Conservation (phyloP, 2,329 filamentous ascomycete species). For the Nothomitra cinnamomea region DNA sequence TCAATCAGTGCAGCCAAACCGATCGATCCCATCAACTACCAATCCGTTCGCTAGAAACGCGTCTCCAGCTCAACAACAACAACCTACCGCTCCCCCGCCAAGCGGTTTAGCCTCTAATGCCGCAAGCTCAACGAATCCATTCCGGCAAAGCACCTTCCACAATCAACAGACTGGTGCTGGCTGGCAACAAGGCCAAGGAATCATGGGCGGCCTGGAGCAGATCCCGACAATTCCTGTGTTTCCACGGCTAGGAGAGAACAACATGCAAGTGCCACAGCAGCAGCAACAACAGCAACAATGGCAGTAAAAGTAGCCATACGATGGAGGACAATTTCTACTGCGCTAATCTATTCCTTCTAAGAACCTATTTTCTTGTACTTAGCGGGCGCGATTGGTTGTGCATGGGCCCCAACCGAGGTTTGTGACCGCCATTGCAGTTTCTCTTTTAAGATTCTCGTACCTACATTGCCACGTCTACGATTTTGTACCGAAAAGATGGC, state of each 20-base stretch:
- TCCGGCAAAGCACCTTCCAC: constrained; percentile 68
- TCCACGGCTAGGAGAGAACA: constrained; percentile 47
- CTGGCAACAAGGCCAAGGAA: constrained; percentile 69
- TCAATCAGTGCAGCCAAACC: constrained; percentile 28
- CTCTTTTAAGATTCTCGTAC: too few relatives aligned
- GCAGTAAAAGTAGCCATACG: not conserved
- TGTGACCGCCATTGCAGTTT: too few relatives aligned
- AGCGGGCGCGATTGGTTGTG: not conserved
- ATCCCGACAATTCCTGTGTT: constrained; percentile 71
- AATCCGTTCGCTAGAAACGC: constrained; percentile 48
- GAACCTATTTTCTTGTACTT: not conserved
- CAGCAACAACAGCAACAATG: not conserved
- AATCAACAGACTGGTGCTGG: constrained; percentile 76
- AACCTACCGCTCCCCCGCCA: constrained; percentile 20
- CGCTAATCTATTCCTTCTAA: not conserved
- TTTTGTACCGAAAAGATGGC: too few relatives aligned
- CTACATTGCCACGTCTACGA: too few relatives aligned
- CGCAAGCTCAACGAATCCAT: constrained; percentile 12
- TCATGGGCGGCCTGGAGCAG: constrained; percentile 60
- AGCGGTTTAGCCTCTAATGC: constrained; percentile 12
- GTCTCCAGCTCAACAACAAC: constrained; percentile 24
- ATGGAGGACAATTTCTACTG: not conserved
- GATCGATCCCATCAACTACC: constrained; percentile 47
- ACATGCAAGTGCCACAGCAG: not conserved
- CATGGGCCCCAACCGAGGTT: not conserved